Evolutionary conservation across 2,329 filamentous ascomycete species (phyloP).

Genomic region (Didymella pinodella): DNA sequence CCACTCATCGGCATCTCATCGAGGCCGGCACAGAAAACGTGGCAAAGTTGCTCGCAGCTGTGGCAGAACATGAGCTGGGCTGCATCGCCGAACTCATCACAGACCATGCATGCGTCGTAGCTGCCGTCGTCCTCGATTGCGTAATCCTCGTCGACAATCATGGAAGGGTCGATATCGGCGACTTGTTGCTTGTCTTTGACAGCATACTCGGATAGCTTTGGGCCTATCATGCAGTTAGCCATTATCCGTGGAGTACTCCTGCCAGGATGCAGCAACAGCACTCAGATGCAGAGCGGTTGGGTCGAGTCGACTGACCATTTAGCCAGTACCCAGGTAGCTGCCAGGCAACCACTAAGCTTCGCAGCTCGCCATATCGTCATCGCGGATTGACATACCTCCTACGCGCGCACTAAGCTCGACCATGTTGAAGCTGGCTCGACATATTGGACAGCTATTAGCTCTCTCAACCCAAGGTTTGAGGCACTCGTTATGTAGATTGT

Average conservation of each 20-base stretch:
- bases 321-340: conserved; percentile 33
- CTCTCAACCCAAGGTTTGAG: conserved; percentile 94
- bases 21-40: conserved; percentile 89
- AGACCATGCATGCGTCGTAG: conserved; percentile 79
- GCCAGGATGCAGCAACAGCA: conserved; percentile 16
- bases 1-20: conserved; percentile 74
- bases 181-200: conserved; percentile 89
- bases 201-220: conserved; percentile 65
- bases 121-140: conserved; percentile 55
- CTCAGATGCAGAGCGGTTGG: conserved; percentile 26
- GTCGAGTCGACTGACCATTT: conserved; percentile 44
- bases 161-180: conserved; percentile 83
- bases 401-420: conserved; percentile 83
- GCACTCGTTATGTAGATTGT: conserved; percentile 91
- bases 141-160: conserved; percentile 76
- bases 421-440: conserved; percentile 87
- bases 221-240: conserved; percentile 53
- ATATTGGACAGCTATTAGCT: conserved; percentile 98
- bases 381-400: conserved; percentile 68
- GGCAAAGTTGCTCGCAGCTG: conserved; percentile 86
- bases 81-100: conserved; percentile 80
- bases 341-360: conserved; percentile 29
- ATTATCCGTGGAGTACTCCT: neutral
- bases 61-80: conserved; percentile 90
- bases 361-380: conserved; percentile 28